Evolutionary conservation across 495 filamentous ascomycete species (phyloP), one percentile per base, ranked within the genome.

Genomic region (Cercophora sp.): DNA sequence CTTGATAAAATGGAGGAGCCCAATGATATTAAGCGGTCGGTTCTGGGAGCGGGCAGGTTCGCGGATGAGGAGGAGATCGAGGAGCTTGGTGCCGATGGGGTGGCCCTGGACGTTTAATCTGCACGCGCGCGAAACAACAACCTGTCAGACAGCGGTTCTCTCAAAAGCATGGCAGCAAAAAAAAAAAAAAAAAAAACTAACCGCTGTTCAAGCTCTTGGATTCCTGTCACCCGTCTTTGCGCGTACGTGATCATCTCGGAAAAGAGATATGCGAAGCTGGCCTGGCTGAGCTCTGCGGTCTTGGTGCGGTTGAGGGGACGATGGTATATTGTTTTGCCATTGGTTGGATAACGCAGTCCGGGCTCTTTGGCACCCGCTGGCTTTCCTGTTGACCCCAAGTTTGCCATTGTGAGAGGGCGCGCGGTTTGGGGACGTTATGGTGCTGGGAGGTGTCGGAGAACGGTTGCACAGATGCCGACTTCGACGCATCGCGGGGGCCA

Each of bases 241-340:
- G 93, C 91, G 68, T 99, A 97, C 60, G 80, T 84, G 26, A 99
- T 91, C 89, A 99, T 96, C 77, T 96, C 92, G 32, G 82, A 85
- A 61, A 99, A 99, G 18, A 99, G 75, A 64, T 93, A 96, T 26
- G 93, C 94, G 69, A 99, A 96, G 67, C 87, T 88, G 0, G 94
- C 84, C 49, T 93, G 86, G 68, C 89, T 94, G 53, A 93, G 79
- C 74, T 97, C 91, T 23, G 87, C 78, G 55, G 85, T 88, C 63
- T 86, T 86, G 63, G 82, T 88, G 47, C 93, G 86, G 68, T 95
- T 95, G 40, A 97, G 76, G 54, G 95, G 88, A 48, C 94, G 82
- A 78, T 97, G 89, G 71, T 97, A 99, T 71, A 99, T 96, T 43
- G 91, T 96, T 71, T 96, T 96, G 71, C 88, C 88, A 65, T 86